Percentiles rank a stretch among this genome's conserved stretches.
Conservation (phyloP, 495 filamentous ascomycete species). For the Aspergillus wentii region DNA sequence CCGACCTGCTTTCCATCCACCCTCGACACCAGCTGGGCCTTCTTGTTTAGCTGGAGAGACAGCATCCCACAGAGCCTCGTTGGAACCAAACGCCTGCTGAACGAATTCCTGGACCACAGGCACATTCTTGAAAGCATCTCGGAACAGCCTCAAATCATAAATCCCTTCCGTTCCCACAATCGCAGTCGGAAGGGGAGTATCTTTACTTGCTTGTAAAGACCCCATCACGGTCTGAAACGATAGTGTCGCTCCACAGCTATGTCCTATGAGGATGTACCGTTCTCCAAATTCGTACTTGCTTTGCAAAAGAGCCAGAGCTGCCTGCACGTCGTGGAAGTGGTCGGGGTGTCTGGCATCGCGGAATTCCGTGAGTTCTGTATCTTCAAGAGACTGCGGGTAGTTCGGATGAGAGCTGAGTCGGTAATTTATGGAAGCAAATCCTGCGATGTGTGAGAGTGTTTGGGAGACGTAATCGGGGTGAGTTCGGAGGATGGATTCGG, state of each 20-base stretch:
- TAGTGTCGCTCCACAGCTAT: conserved; percentile 71
- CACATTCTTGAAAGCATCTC: conserved; percentile 41
- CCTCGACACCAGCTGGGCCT: conserved; percentile 26
- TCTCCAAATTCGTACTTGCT: conserved; percentile 43
- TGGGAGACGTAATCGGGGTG: conserved; percentile 11
- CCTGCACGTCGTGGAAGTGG: conserved; percentile 65
- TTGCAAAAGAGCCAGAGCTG: conserved; percentile 58
- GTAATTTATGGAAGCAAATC: conserved; percentile 72
- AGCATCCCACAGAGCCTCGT: conserved; percentile 44
- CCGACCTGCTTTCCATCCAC: conserved; percentile 35
- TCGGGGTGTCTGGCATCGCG: conserved; percentile 62
- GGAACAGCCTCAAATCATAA: conserved; percentile 57
- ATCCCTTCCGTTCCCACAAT: conserved; percentile 62
- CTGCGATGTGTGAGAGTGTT: conserved; percentile 41
- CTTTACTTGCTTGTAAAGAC: conserved; percentile 1
- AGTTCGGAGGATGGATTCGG: conserved; percentile 39
- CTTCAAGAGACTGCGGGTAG: conserved; percentile 45
- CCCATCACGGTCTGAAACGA: conserved; percentile 64
- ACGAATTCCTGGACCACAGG: conserved; percentile 55
- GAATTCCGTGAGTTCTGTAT: conserved; percentile 28
- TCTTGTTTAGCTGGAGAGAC: conserved; percentile 45
- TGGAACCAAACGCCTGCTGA: conserved; percentile 56
- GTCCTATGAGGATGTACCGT: conserved; percentile 65
- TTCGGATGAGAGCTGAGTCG: conserved; percentile 69
- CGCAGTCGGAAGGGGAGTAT: conserved; percentile 25